Evolutionary conservation across 306 rosid species (phyloP).

Genomic region (Gynostemma pentaphyllum): DNA sequence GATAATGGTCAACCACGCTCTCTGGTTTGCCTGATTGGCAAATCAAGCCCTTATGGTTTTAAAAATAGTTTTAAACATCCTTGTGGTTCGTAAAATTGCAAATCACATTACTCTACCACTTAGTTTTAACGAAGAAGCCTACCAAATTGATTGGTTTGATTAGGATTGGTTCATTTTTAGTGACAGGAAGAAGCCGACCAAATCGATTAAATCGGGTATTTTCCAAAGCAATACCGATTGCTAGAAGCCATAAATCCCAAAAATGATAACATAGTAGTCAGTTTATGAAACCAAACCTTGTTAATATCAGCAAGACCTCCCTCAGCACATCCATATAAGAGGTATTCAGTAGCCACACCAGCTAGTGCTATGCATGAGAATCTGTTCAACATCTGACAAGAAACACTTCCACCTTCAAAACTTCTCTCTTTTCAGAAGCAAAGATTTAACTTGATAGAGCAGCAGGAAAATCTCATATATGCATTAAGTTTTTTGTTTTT

Average conservation of each 20-base stretch:
- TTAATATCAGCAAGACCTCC: slow-evolving; percentile 90
- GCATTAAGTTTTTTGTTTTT: too few species aligned
- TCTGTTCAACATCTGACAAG: slow-evolving; percentile 57
- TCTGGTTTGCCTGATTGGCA: too few species aligned
- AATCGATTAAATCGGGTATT: neutral
- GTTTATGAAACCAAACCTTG: slow-evolving; percentile 36
- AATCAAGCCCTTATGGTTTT: too few species aligned
- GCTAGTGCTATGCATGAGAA: slow-evolving; percentile 89
- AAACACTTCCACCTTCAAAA: neutral
- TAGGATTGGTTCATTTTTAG: neutral
- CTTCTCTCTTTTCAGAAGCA: too few species aligned
- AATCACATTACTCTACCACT: too few species aligned
- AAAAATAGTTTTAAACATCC: too few species aligned
- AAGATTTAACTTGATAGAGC: too few species aligned
- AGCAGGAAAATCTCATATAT: too few species aligned
- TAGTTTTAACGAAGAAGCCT: too few species aligned
- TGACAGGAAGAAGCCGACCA: neutral
- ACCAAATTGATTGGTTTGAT: neutral
- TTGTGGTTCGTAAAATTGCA: too few species aligned
- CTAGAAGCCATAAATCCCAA: neutral
- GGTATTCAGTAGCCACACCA: slow-evolving; percentile 86
- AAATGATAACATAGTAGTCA: neutral
- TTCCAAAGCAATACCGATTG: neutral
- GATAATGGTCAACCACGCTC: too few species aligned
- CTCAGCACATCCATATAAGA: slow-evolving; percentile 69